Evolutionary conservation across 2,329 filamentous ascomycete species (phyloP).

Genomic region (Setomelanomma holmii): DNA sequence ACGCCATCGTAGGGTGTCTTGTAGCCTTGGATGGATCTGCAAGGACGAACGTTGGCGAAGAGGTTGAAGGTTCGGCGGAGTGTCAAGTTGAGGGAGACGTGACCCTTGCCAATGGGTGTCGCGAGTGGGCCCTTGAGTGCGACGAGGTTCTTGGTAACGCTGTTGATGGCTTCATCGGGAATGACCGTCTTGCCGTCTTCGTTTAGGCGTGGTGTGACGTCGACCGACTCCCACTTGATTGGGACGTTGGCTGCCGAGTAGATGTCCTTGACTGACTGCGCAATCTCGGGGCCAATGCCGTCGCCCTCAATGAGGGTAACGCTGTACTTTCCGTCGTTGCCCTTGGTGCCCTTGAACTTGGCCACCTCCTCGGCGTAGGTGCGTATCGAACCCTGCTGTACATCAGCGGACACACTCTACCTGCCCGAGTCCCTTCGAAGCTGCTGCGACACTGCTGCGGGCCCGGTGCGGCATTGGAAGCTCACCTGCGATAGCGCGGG

Average conservation of each 20-base stretch:
- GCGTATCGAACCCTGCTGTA: conserved; percentile 37
- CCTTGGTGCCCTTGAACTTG: conserved; percentile 92
- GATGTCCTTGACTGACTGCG: conserved; percentile 98
- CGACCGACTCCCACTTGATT: conserved; percentile 95
- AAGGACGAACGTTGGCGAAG: conserved; percentile 98
- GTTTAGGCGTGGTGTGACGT: conserved; percentile 92
- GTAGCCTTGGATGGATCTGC: conserved; percentile 95
- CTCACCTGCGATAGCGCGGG: conserved; percentile 66
- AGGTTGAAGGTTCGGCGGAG: conserved; percentile 99
- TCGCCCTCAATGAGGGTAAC: conserved; percentile 99
- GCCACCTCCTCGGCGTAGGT: conserved; percentile 74
- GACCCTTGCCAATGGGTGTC: conserved; percentile 97
- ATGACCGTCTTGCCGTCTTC: conserved; percentile 96
- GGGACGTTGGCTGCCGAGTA: conserved; percentile 95
- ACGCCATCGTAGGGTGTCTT: conserved; percentile 98
- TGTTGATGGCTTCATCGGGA: conserved; percentile 88
- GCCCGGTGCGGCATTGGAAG: conserved; percentile 14
- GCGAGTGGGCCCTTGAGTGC: conserved; percentile 98
- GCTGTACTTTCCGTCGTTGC: conserved; percentile 88
- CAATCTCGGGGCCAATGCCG: conserved; percentile 97
- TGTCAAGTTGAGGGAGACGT: conserved; percentile 98
- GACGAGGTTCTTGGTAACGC: conserved; percentile 94
- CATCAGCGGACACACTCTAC: conserved; percentile 8
- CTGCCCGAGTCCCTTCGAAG: conserved; percentile 4
- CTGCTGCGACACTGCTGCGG: conserved; percentile 2